Percentiles rank a stretch among this genome's conserved stretches.
Conservation (phyloP, 768 basidiomycete species). For the Nidularia sp. region DNA sequence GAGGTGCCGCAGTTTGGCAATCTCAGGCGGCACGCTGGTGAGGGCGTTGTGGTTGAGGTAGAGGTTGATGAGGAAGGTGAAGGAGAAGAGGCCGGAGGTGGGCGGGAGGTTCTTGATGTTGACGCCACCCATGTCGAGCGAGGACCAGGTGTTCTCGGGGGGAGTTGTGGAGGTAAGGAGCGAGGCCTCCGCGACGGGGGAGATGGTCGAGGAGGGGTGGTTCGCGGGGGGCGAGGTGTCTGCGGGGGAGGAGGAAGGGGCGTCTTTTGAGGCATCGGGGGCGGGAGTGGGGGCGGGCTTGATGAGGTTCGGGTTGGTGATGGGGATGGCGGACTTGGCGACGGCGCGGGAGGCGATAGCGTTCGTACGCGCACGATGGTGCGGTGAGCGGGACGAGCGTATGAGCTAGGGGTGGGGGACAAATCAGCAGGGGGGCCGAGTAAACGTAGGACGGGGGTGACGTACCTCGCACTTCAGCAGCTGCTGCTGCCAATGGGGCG, state of each 20-base stretch:
- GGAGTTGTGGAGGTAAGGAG: slow-evolving; percentile 62
- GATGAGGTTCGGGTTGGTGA: slow-evolving; percentile 82
- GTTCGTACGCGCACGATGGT: slow-evolving; percentile 93
- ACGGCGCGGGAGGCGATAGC: slow-evolving; percentile 89
- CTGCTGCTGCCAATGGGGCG: slow-evolving; percentile 91
- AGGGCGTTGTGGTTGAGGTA: slow-evolving; percentile 96
- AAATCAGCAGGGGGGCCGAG: slow-evolving; percentile 30
- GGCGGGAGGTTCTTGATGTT: slow-evolving; percentile 87
- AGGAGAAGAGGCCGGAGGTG: slow-evolving; percentile 71
- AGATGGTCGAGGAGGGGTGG: slow-evolving; percentile 75
- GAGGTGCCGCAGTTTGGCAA: slow-evolving; percentile 79
- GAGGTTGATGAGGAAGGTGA: slow-evolving; percentile 90
- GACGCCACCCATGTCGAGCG: slow-evolving; percentile 95
- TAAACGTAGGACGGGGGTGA: slow-evolving; percentile 18
- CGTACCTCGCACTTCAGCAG: slow-evolving; percentile 88
- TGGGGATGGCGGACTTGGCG: slow-evolving; percentile 84
- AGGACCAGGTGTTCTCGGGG: slow-evolving; percentile 80
- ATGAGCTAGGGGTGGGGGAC: slow-evolving; percentile 55
- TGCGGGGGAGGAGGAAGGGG: slow-evolving; percentile 20
- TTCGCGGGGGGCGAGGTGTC: slow-evolving; percentile 25
- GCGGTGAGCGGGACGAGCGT: slow-evolving; percentile 81
- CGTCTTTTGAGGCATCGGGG: slow-evolving; percentile 18
- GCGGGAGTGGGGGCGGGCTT: slow-evolving; percentile 35
- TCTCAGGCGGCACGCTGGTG: slow-evolving; percentile 72
- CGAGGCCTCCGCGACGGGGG: slow-evolving; percentile 65